Percentiles rank a stretch among this genome's conserved stretches.
Evolutionary conservation across 768 basidiomycete species (phyloP).

Genomic region (Tricholoma sp.): DNA sequence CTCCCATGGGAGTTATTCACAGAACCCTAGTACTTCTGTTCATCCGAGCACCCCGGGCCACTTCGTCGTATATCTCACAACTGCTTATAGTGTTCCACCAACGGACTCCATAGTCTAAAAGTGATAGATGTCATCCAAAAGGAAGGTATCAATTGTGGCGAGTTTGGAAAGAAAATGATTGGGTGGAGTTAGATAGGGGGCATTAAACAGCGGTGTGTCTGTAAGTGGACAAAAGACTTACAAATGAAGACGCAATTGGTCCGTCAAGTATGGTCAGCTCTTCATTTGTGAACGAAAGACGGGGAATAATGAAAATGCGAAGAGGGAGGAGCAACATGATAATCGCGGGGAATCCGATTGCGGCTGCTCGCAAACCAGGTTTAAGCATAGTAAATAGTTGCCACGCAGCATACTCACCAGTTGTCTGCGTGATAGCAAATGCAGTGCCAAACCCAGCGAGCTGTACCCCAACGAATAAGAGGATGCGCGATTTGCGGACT

Average conservation of each 20-base stretch:
- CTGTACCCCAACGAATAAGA: conserved; percentile 70
- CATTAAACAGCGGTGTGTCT: no score
- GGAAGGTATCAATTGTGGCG: neutral
- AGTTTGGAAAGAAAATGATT: neutral
- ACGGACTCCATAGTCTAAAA: conserved; percentile 31
- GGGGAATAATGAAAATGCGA: conserved; percentile 65
- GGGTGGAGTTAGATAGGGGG: neutral
- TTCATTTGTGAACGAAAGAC: conserved; percentile 66
- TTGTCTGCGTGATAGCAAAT: conserved; percentile 87
- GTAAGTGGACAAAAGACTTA: conserved; percentile 44
- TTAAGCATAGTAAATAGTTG: neutral
- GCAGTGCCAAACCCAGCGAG: conserved; percentile 82
- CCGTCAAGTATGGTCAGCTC: conserved; percentile 86
- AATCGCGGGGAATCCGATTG: conserved; percentile 87
- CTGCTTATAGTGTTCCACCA: conserved; percentile 22
- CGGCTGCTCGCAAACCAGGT: conserved; percentile 42
- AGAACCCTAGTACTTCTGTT: no score
- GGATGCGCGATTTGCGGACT: conserved; percentile 70
- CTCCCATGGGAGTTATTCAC: no score
- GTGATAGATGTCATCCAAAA: neutral
- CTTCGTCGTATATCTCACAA: neutral
- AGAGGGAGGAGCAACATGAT: conserved; percentile 81
- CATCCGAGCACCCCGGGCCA: neutral
- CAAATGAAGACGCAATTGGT: conserved; percentile 83
- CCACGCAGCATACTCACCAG: conserved; percentile 46